A percentile compares a stretch with the other conserved stretches of the same genome.
phyloP scores from a whole-genome alignment of 108 stramenopile genomes.

The Skeletonema potamos region DNA sequence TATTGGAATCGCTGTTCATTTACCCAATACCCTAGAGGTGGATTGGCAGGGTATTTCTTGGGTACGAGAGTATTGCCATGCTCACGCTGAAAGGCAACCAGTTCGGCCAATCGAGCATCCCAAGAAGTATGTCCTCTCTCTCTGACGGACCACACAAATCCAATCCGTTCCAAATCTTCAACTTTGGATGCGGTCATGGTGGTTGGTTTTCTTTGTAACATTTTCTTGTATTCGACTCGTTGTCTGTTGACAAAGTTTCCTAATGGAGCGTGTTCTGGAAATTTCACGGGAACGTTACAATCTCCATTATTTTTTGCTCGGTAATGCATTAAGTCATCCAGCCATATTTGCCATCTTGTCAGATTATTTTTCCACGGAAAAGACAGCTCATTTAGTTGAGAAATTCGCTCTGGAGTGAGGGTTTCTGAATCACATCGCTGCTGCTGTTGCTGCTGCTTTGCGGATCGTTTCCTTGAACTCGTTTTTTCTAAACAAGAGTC shows the following conservation, averaged over 20 bases:
- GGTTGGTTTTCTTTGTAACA: constrained; percentile 17
- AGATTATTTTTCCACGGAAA: constrained; percentile 22
- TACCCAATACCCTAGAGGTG: constrained; percentile 45
- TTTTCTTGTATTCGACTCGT: constrained; percentile 35
- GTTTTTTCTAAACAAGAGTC: not conserved
- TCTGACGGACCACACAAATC: constrained; percentile 28
- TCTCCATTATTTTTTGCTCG: constrained; percentile 22
- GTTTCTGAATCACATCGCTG: constrained; percentile 8
- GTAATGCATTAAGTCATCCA: constrained; percentile 28
- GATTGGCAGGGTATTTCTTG: constrained; percentile 34
- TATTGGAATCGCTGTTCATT: constrained; percentile 49
- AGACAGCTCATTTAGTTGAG: not conserved
- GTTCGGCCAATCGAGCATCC: constrained; percentile 36
- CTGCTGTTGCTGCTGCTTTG: not conserved
- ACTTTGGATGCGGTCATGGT: constrained; percentile 33
- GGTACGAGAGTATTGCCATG: constrained; percentile 53
- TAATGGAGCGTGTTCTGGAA: constrained; percentile 22
- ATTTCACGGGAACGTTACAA: constrained; percentile 28
- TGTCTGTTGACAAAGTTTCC: constrained; percentile 40
- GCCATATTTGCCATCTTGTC: constrained; percentile 18
- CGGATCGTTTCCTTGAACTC: not conserved
- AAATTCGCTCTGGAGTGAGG: constrained; percentile 12
- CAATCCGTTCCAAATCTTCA: constrained; percentile 20
- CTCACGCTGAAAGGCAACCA: constrained; percentile 31
- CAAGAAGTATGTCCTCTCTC: constrained; percentile 42